phyloP scores from a whole-genome alignment of 78 protist genomes.

The Bodo saltans region DNA sequence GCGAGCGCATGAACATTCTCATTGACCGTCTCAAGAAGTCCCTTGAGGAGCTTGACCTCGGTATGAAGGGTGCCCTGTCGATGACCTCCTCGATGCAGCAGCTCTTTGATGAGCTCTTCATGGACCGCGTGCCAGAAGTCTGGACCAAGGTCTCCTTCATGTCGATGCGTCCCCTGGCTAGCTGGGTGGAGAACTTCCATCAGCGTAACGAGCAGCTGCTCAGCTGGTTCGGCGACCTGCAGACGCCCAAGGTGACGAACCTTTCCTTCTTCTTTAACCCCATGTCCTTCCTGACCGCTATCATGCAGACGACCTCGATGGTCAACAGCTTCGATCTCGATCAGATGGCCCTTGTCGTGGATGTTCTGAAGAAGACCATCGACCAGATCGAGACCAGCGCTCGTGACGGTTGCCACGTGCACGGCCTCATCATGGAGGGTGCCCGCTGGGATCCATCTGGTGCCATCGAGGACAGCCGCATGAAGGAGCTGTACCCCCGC shows the following conservation, averaged over 20 bases:
- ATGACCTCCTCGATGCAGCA: constrained; percentile 55
- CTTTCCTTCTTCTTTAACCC: constrained; percentile 65
- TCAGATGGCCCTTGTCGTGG: constrained; percentile 38
- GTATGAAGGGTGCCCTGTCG: constrained; percentile 67
- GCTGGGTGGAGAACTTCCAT: constrained; percentile 61
- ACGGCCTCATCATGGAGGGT: constrained; percentile 53
- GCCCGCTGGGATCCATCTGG: constrained; percentile 46
- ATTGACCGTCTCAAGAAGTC: neutral
- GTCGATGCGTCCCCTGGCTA: constrained; percentile 50
- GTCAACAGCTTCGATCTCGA: constrained; percentile 38
- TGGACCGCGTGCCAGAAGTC: constrained; percentile 38
- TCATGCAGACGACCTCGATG: constrained; percentile 62
- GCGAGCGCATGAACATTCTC: constrained; percentile 48
- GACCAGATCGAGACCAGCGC: constrained; percentile 35
- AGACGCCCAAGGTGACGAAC: constrained; percentile 44
- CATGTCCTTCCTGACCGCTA: constrained; percentile 70
- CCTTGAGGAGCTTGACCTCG: constrained; percentile 49
- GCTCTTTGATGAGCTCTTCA: constrained; percentile 36
- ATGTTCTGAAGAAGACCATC: constrained; percentile 37
- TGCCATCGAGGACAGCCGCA: constrained; percentile 55
- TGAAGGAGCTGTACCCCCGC: constrained; percentile 54
- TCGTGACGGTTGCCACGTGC: constrained; percentile 47
- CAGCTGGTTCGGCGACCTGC: constrained; percentile 49
- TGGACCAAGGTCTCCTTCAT: constrained; percentile 65
- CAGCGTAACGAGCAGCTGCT: constrained; percentile 38